These are phyloP conservation scores for Mortierella sp. DNA, from an alignment of 371 early-diverging fungal species.

Conservation along the genomic window DNA sequence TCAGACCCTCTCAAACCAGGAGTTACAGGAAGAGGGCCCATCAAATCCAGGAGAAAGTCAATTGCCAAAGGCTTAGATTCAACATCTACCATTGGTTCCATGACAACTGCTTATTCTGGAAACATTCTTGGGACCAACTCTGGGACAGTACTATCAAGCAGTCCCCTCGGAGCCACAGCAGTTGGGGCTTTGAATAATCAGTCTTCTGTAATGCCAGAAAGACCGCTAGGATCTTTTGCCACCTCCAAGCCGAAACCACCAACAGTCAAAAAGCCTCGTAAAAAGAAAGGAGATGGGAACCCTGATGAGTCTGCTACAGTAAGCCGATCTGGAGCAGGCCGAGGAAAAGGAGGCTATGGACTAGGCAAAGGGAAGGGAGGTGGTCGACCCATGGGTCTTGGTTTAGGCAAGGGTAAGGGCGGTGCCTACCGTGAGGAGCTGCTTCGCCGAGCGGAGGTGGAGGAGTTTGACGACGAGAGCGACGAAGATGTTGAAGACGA, in stretches of 20 bases:
- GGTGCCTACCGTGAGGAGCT: conserved; percentile 51
- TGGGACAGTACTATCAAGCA: conserved; percentile 6
- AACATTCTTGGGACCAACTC: conserved; percentile 27
- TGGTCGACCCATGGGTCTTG: conserved; percentile 41
- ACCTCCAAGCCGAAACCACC: conserved; percentile 25
- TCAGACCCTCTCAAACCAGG: conserved; percentile 41
- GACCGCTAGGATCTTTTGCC: conserved; percentile 21
- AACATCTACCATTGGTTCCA: conserved; percentile 22
- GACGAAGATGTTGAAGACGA: conserved; percentile 38
- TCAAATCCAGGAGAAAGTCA: conserved; percentile 54
- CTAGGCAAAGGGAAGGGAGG: conserved; percentile 51
- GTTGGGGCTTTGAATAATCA: background rate
- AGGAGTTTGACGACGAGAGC: conserved; percentile 47
- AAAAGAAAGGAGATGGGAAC: conserved; percentile 39
- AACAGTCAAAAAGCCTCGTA: conserved; percentile 42
- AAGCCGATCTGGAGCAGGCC: conserved; percentile 30
- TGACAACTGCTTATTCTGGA: conserved; percentile 19
- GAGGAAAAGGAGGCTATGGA: conserved; percentile 49
- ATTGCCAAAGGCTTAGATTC: conserved; percentile 54
- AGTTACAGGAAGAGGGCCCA: conserved; percentile 53
- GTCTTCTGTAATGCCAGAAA: conserved; percentile 13
- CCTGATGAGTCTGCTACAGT: conserved; percentile 5
- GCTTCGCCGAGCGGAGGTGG: conserved; percentile 49
- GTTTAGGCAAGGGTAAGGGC: conserved; percentile 54
- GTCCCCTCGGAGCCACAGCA: background rate